Conservation (phyloP, 331 rosid species). For the Pyracantha coccinea region DNA sequence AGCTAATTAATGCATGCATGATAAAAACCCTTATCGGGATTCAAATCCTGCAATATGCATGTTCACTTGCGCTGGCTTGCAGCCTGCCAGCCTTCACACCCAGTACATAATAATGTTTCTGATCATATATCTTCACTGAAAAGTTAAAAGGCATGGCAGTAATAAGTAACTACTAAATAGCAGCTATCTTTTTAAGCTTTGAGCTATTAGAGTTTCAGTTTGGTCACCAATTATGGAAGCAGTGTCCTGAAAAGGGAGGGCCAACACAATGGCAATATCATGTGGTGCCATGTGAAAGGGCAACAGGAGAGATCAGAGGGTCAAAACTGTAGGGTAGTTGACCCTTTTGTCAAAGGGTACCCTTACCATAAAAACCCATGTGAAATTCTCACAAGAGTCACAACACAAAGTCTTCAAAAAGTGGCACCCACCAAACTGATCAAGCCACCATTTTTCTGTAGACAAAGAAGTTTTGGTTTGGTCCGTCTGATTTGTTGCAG, state of each 20-base stretch:
- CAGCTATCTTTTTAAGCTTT: neutral
- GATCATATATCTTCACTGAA: neutral
- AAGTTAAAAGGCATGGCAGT: neutral
- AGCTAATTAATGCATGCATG: no score
- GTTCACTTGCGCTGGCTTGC: no score
- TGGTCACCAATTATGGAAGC: slow-evolving; percentile 2
- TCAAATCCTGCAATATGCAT: no score
- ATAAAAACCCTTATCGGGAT: no score
- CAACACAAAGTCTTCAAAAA: neutral
- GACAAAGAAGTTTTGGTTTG: neutral
- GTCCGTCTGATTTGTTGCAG: slow-evolving; percentile 5
- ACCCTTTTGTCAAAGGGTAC: neutral
- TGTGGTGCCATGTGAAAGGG: slow-evolving; percentile 18
- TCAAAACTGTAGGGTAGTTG: neutral
- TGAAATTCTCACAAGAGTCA: neutral
- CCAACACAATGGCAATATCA: slow-evolving; percentile 6
- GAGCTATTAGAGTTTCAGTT: neutral
- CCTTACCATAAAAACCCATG: neutral
- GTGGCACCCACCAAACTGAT: slow-evolving; percentile 1
- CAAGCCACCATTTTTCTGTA: neutral
- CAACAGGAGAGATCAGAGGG: neutral
- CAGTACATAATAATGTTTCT: neutral
- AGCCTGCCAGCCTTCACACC: no score
- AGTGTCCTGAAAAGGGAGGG: slow-evolving; percentile 3
- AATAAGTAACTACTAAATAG: neutral